A percentile compares a stretch with the other conserved stretches of the same genome.
These are phyloP conservation scores for Anthracocystis panici-leucophaei DNA, from an alignment of 1,284 basidiomycete genomes.

Conservation along the genomic window DNA sequence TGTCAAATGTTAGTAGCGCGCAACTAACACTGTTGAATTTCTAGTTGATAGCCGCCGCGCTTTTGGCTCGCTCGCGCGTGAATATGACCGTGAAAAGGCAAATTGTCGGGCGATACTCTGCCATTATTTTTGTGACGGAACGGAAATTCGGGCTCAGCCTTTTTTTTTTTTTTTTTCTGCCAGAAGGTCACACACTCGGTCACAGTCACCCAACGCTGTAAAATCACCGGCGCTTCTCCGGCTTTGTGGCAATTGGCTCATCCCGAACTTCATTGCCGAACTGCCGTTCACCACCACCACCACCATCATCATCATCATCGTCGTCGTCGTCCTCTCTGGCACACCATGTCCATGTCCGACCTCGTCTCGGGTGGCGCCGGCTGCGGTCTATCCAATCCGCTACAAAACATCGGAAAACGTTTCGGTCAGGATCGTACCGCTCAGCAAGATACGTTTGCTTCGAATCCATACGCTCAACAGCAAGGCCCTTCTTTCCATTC, in stretches of 20 bases:
- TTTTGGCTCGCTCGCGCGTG: constrained; percentile 3
- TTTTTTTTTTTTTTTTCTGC: neutral
- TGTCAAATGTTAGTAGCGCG: neutral
- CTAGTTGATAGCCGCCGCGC: neutral
- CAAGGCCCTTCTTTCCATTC: constrained; percentile 35
- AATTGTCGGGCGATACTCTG: constrained; percentile 21
- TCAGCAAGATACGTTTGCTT: constrained; percentile 55
- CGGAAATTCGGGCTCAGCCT: constrained; percentile 1
- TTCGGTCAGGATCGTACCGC: constrained; percentile 64
- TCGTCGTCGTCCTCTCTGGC: neutral
- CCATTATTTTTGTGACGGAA: neutral
- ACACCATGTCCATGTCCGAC: constrained; percentile 63
- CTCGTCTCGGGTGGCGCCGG: constrained; percentile 63
- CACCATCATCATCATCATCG: constrained; percentile 8
- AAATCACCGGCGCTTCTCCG: constrained; percentile 19
- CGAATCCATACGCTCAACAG: constrained; percentile 11
- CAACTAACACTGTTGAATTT: neutral
- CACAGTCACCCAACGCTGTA: neutral
- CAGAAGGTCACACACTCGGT: neutral
- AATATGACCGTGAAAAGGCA: constrained; percentile 8
- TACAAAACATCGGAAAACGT: constrained; percentile 65
- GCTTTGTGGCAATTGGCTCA: constrained; percentile 28
- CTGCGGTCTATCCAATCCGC: constrained; percentile 67
- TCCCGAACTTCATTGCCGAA: constrained; percentile 7
- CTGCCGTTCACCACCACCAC: neutral